Percentiles rank a stretch among this genome's conserved stretches.
Evolutionary conservation across 192 early-diverging fungal species (phyloP).

Genomic region (Diversispora epigaea): DNA sequence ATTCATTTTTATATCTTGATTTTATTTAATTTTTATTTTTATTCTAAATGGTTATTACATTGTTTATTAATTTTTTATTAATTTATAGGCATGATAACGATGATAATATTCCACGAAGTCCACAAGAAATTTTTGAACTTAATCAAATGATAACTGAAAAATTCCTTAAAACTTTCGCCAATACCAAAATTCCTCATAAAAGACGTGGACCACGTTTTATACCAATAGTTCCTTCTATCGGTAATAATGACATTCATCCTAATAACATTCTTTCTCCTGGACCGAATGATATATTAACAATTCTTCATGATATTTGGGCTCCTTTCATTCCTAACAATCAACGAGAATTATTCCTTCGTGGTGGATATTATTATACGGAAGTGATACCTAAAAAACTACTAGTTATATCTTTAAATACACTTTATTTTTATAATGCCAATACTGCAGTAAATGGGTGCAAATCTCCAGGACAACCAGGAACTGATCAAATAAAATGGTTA

Average conservation of each 20-base stretch:
- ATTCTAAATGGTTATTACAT: neutral
- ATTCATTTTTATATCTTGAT: neutral
- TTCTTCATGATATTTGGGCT: constrained; percentile 55
- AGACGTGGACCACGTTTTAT: constrained; percentile 36
- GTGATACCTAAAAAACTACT: constrained; percentile 54
- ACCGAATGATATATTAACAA: constrained; percentile 50
- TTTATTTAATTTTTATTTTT: neutral
- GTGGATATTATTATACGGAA: constrained; percentile 67
- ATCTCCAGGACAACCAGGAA: constrained; percentile 56
- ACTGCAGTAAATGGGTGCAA: constrained; percentile 64
- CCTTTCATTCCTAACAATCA: constrained; percentile 64
- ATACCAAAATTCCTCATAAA: constrained; percentile 24
- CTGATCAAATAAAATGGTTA: constrained; percentile 69
- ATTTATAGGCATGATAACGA: constrained; percentile 68
- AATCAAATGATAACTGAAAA: constrained; percentile 50
- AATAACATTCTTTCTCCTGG: constrained; percentile 62
- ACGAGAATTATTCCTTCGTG: constrained; percentile 56
- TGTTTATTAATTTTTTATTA: neutral
- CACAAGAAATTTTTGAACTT: constrained; percentile 59
- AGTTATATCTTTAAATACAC: constrained; percentile 66
- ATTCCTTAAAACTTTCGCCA: constrained; percentile 51
- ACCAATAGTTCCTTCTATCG: constrained; percentile 54
- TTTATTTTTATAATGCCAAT: constrained; percentile 74
- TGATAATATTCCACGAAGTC: constrained; percentile 57
- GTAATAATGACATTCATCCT: constrained; percentile 73